Evolutionary conservation across 2,329 filamentous ascomycete genomes (phyloP).

Genomic region (Keithomyces neogunnii): DNA sequence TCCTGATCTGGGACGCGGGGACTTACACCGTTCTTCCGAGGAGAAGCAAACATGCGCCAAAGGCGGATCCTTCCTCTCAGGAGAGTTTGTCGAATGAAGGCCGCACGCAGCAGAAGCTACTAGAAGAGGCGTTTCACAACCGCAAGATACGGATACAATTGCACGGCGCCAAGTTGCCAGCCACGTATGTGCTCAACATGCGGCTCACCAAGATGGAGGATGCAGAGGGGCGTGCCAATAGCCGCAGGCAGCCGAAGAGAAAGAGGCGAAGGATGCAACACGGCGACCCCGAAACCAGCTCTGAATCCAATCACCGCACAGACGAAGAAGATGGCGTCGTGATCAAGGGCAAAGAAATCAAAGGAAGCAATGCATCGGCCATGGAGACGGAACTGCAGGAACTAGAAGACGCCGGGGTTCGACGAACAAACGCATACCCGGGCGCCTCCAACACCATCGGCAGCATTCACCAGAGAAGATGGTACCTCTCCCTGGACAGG

Average conservation of each 20-base stretch:
- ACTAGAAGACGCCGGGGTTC: slow-evolving; percentile 44
- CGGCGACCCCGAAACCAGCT: slow-evolving; percentile 15
- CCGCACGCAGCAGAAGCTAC: slow-evolving; percentile 34
- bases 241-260: background rate
- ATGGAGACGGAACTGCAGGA: slow-evolving; percentile 34
- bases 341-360: slow-evolving; percentile 9
- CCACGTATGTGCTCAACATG: slow-evolving; percentile 44
- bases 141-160: slow-evolving; percentile 50
- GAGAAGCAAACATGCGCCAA: slow-evolving; percentile 23
- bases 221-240: slow-evolving; percentile 20
- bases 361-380: slow-evolving; percentile 17
- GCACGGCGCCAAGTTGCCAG: slow-evolving; percentile 44
- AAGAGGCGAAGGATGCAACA: background rate
- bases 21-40: slow-evolving; percentile 45
- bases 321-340: slow-evolving; percentile 10
- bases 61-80: slow-evolving; percentile 21
- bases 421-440: slow-evolving; percentile 55
- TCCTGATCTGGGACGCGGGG: slow-evolving; percentile 56
- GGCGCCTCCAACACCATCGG: slow-evolving; percentile 58
- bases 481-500: slow-evolving; percentile 58
- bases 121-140: slow-evolving; percentile 41
- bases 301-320: slow-evolving; percentile 8
- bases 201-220: slow-evolving; percentile 41
- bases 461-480: slow-evolving; percentile 58
- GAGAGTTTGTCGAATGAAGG: slow-evolving; percentile 10